phyloP scores from a whole-genome alignment of 2,329 filamentous ascomycete genomes.

The Catunica adiposa region DNA sequence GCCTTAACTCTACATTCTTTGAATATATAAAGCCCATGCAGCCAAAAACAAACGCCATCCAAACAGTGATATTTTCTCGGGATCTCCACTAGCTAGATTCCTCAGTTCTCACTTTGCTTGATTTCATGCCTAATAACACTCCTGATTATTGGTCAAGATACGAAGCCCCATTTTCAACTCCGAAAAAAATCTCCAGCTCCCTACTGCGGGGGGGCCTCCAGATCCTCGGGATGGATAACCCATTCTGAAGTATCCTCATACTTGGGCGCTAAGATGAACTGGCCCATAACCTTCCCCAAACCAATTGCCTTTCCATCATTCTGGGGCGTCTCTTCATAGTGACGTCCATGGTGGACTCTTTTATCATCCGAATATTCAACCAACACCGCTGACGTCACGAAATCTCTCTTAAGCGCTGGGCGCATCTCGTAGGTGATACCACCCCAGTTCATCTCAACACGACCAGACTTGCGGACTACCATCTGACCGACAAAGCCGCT shows the following conservation, averaged over 20 bases:
- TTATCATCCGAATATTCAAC: slow-evolving; percentile 41
- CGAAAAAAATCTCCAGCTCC: background rate
- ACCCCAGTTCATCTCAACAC: slow-evolving; percentile 46
- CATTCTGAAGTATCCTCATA: slow-evolving; percentile 43
- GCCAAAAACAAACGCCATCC: background rate
- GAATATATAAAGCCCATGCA: background rate
- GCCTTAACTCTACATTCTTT: background rate
- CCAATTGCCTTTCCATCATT: slow-evolving; percentile 24
- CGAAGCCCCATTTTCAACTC: background rate
- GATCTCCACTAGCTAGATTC: background rate
- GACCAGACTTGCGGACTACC: slow-evolving; percentile 43
- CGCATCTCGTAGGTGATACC: slow-evolving; percentile 37
- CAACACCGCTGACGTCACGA: slow-evolving; percentile 42
- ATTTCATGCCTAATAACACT: too few relatives aligned
- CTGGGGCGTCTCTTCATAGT: slow-evolving; percentile 26
- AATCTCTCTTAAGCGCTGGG: slow-evolving; percentile 35
- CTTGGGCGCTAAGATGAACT: slow-evolving; percentile 42
- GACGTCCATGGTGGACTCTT: slow-evolving; percentile 21
- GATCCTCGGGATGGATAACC: slow-evolving; percentile 25
- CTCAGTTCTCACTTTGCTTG: too few relatives aligned
- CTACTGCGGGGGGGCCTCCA: slow-evolving; percentile 16
- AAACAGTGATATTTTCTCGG: background rate
- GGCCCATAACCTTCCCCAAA: slow-evolving; percentile 47
- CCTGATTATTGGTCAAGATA: too few relatives aligned
- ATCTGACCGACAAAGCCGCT: slow-evolving; percentile 45